Conservation (phyloP, 2,329 filamentous ascomycete genomes). For the Aureobasidium musti region DNA sequence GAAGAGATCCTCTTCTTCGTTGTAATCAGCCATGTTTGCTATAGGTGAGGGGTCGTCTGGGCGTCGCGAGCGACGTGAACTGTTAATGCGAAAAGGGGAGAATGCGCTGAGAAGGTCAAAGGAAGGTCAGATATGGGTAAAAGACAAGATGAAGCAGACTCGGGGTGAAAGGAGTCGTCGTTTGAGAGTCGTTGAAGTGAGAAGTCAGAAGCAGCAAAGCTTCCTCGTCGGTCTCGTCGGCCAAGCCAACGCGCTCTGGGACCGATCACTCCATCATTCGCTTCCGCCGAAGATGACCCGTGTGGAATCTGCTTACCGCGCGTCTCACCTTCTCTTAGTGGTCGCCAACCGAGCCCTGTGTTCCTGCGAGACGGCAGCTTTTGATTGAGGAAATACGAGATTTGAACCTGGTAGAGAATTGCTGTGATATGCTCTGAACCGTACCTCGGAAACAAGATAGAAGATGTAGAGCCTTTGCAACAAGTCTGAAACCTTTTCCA, state of each 20-base stretch:
- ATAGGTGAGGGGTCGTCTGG: conserved; percentile 25
- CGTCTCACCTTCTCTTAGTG: background rate
- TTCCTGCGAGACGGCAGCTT: background rate
- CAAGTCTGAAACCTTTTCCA: background rate
- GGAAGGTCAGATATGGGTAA: background rate
- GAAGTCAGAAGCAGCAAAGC: conserved; percentile 19
- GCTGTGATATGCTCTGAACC: background rate
- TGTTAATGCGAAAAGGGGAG: background rate
- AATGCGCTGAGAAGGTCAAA: background rate
- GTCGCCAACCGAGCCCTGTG: background rate
- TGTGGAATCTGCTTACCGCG: background rate
- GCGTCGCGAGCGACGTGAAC: background rate
- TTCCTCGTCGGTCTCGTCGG: conserved; percentile 13
- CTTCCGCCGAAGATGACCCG: conserved; percentile 12
- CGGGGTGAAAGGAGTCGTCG: background rate
- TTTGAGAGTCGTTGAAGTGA: background rate
- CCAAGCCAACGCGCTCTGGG: background rate
- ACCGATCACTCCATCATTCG: background rate
- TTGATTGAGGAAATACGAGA: background rate
- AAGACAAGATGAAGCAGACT: background rate
- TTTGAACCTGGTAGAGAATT: too few species aligned
- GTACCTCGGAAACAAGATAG: background rate
- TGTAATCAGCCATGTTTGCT: conserved; percentile 71
- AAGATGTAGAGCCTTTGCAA: background rate
- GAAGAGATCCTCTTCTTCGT: conserved; percentile 88